Conservation (phyloP, 371 early-diverging fungal genomes). For the Circinella minor region DNA sequence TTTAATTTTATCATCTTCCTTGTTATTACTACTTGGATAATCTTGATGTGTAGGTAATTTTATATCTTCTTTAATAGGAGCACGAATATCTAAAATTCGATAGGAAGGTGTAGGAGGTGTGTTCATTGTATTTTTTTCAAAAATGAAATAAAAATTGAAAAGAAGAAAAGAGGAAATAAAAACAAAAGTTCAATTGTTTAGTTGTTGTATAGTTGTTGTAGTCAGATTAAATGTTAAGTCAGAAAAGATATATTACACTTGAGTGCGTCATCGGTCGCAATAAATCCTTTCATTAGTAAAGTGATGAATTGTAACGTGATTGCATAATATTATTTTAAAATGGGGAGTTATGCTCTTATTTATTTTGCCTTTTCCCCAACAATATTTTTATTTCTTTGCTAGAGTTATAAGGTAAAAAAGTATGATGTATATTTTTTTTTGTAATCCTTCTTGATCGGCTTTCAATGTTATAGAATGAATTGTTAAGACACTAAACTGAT, state of each 20-base stretch:
- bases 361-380: too few relatives aligned
- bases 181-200: too few relatives aligned
- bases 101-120: conserved; percentile 21
- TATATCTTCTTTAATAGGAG: conserved; percentile 1
- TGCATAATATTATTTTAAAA: not conserved
- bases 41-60: conserved; percentile 5
- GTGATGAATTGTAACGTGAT: not conserved
- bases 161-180: not conserved
- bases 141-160: not conserved
- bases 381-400: too few relatives aligned
- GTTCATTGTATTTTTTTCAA: conserved; percentile 19
- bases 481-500: not conserved
- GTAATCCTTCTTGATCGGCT: not conserved
- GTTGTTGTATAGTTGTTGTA: too few relatives aligned
- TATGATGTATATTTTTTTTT: not conserved
- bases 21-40: not conserved
- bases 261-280: too few relatives aligned
- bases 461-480: not conserved
- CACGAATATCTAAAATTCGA: conserved; percentile 41
- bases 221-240: too few relatives aligned
- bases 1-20: conserved; percentile 8
- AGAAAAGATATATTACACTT: too few relatives aligned
- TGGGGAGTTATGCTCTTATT: too few relatives aligned
- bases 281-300: too few relatives aligned
- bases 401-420: not conserved